Base-by-base conservation (phyloP, 805 yeast genomes). In the Metschnikowia colocasiae region DNA sequence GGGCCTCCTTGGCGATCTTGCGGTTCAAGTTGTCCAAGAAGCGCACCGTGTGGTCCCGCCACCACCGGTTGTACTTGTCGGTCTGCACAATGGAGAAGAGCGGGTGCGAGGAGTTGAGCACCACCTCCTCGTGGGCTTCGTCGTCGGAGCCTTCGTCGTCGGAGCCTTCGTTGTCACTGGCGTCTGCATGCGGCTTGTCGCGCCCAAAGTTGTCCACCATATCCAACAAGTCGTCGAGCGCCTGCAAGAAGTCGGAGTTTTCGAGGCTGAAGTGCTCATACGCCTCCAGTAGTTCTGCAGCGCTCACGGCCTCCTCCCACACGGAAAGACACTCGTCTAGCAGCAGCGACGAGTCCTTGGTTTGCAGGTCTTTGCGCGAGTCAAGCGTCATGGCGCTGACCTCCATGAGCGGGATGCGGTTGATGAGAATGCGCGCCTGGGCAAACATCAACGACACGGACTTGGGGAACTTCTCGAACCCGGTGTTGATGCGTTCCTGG, bases 171-270 rank as follows among this genome's bases (percentile, higher is more conserved):
- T 80, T 87, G 26, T 81, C 67, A 10, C 82, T 84, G 55, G 81
- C 87, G 26, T 73, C 77, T 22, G 76, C 71, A 40, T 77, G 68
- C 36, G 51, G 62, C 18, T 69, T 66, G 35, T 74, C 76, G 36
- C 73, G 69, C 23, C 89, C 91, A 51, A 85, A 85, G 58, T 81
- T 79, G 52, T 79, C 81, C 27, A 83, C 72, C 50, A 85, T 78
- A 47, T 85, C 91, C 27, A 86, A 64, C 50, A 85, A 66, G 60
- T 85, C 92, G 60, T 85, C 87, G 39, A 83, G 66, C 1, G 80
- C 73, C 45, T 79, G 77, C 53, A 86, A 67, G 27, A 78, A 71
- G 47, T 79, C 82, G 48, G 77, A 74, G 39, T 66, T 69, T 25
- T 78, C 74, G 12, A 63, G 63, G 45, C 70, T 67, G 42, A 73